Evolutionary conservation across 306 rosid genomes (phyloP).

Genomic region (Gynostemma pentaphyllum): DNA sequence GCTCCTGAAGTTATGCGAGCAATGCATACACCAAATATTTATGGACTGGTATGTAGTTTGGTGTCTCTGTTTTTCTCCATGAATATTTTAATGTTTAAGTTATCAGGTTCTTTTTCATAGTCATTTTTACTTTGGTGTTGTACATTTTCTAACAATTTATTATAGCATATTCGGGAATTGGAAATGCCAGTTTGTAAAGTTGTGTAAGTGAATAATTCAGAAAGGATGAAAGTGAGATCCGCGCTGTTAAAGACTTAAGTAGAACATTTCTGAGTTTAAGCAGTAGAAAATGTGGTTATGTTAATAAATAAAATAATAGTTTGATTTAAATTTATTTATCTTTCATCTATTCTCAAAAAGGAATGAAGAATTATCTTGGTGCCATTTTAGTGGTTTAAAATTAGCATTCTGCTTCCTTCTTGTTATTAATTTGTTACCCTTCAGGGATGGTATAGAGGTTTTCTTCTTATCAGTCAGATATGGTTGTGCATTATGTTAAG

Average conservation of each 20-base stretch:
- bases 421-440: background rate
- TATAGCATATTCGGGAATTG: background rate
- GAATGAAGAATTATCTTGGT: background rate
- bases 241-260: too few species aligned
- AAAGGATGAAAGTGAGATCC: too few species aligned
- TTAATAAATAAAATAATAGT: too few species aligned
- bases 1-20: constrained; percentile 92
- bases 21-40: constrained; percentile 42
- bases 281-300: too few species aligned
- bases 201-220: too few species aligned
- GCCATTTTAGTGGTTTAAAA: background rate
- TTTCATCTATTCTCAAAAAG: background rate
- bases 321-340: too few species aligned
- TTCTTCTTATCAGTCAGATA: background rate
- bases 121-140: background rate
- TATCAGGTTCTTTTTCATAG: background rate
- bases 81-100: constrained; percentile 2
- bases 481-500: background rate
- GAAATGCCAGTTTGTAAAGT: background rate
- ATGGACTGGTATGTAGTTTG: constrained; percentile 65
- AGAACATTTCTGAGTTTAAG: too few species aligned
- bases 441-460: background rate
- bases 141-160: background rate
- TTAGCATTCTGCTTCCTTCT: background rate
- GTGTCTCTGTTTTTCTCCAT: background rate